A percentile compares a stretch with the other conserved stretches of the same genome.
phyloP scores from a whole-genome alignment of 176 grass and related monocot genomes.

The Carex littledalei region DNA sequence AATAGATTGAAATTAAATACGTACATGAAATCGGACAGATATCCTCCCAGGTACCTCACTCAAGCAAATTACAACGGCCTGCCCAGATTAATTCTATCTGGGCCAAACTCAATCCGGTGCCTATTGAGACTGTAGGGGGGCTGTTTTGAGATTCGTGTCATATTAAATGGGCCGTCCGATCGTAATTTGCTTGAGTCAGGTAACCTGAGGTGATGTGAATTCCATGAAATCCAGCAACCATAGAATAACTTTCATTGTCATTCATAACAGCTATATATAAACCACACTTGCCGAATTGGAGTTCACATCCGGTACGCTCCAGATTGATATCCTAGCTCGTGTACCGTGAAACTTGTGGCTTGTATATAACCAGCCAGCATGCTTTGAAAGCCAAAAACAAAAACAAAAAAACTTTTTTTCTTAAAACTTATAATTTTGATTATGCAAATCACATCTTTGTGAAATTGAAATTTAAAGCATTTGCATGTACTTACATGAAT shows the following conservation, averaged over 20 bases:
- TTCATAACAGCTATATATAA: background rate
- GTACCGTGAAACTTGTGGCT: background rate
- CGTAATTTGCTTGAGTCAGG: too few species aligned
- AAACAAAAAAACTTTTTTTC: background rate
- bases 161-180: too few species aligned
- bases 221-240: conserved; percentile 1
- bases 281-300: background rate
- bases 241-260: background rate
- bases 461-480: background rate
- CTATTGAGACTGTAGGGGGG: too few species aligned
- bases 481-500: background rate
- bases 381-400: background rate
- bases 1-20: background rate
- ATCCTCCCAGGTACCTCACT: too few species aligned
- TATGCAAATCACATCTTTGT: background rate
- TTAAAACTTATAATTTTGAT: background rate
- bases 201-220: too few species aligned
- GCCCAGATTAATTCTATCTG: too few species aligned
- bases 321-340: background rate
- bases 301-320: background rate
- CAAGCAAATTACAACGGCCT: too few species aligned
- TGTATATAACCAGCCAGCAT: background rate
- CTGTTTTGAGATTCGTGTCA: too few species aligned
- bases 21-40: conserved; percentile 13
- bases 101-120: too few species aligned